Evolutionary conservation across 192 early-diverging fungal species (phyloP).

Genomic region (Coemansia asiatica): DNA sequence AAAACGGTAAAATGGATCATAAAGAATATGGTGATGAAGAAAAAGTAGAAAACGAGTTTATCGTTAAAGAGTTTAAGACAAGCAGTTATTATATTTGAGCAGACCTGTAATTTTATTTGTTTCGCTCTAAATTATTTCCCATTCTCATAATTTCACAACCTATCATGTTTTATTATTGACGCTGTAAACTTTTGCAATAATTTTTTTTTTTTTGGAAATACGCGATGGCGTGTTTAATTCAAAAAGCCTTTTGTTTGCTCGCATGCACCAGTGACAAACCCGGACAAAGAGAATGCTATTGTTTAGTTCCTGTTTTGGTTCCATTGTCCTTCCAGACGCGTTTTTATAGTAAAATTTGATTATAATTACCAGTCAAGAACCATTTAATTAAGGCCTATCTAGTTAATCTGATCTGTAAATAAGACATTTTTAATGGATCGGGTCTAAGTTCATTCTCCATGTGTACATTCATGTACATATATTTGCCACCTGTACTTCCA

Average conservation of each 20-base stretch:
- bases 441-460: not conserved
- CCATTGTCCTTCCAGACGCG: not conserved
- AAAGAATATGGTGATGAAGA: not conserved
- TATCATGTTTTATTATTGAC: not conserved
- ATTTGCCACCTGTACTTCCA: slow-evolving; percentile 9
- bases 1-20: not conserved
- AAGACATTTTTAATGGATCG: not conserved
- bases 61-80: not conserved
- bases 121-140: not conserved
- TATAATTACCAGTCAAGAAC: not conserved
- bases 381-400: not conserved
- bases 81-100: not conserved
- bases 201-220: not conserved
- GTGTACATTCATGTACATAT: not conserved
- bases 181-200: not conserved
- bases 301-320: not conserved
- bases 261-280: not conserved
- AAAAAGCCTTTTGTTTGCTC: not conserved
- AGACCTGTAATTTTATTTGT: not conserved
- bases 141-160: not conserved
- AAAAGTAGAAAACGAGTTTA: not conserved
- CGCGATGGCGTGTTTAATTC: not conserved
- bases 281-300: not conserved
- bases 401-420: not conserved
- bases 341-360: not conserved